A percentile compares a stretch with the other conserved stretches of the same genome.
phyloP scores from a whole-genome alignment of 208 protist genomes.

The Wallacemonas sp. region DNA sequence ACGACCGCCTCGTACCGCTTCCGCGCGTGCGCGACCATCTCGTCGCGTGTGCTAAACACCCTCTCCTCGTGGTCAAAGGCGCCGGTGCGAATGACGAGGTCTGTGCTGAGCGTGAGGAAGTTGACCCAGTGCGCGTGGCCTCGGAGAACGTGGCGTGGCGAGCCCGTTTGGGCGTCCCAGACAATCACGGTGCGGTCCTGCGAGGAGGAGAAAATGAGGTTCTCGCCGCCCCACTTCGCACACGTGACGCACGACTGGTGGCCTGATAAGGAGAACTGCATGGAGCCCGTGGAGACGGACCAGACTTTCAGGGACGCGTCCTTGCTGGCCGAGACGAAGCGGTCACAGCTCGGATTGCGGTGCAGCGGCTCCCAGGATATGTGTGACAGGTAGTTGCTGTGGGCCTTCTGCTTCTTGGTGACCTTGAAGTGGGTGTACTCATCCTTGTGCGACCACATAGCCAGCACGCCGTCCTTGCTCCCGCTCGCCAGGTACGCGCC shows the following conservation, averaged over 20 bases:
- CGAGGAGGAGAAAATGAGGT: constrained; percentile 94
- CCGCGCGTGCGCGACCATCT: constrained; percentile 60
- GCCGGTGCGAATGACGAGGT: constrained; percentile 95
- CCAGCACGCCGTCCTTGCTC: constrained; percentile 92
- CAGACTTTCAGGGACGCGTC: constrained; percentile 93
- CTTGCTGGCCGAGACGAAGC: constrained; percentile 93
- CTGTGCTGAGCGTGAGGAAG: constrained; percentile 96
- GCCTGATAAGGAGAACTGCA: constrained; percentile 89
- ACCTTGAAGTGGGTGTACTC: constrained; percentile 76
- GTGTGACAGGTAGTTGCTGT: constrained; percentile 95
- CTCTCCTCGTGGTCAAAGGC: constrained; percentile 93
- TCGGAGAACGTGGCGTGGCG: constrained; percentile 69
- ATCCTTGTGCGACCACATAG: constrained; percentile 91
- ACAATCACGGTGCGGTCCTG: constrained; percentile 98
- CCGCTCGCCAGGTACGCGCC: constrained; percentile 92
- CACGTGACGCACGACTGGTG: constrained; percentile 97
- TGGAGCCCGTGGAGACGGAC: constrained; percentile 40
- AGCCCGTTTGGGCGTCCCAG: constrained; percentile 86
- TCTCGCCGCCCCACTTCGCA: constrained; percentile 95
- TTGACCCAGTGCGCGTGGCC: constrained; percentile 99
- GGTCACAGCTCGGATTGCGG: constrained; percentile 66
- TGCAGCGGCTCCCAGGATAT: constrained; percentile 97
- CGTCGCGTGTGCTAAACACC: constrained; percentile 45
- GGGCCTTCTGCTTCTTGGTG: constrained; percentile 78
- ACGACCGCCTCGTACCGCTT: constrained; percentile 86